Evolutionary conservation across 768 basidiomycete genomes (phyloP).

Genomic region (Tricholoma flavovirens): DNA sequence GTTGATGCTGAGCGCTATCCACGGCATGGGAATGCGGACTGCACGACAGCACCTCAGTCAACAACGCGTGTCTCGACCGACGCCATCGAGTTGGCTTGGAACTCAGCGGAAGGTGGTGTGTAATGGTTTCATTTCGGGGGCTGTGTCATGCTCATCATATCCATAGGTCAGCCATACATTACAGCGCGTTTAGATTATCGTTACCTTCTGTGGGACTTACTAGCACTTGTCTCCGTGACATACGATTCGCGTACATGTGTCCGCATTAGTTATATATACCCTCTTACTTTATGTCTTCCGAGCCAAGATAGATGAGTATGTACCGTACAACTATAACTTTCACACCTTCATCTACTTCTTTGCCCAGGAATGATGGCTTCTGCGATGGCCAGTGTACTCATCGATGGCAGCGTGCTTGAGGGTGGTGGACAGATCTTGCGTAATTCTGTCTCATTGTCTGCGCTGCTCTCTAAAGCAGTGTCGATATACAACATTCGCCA

Average conservation of each 20-base stretch:
- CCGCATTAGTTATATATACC: background rate
- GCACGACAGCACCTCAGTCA: conserved; percentile 55
- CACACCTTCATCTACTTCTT: background rate
- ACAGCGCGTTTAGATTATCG: conserved; percentile 10
- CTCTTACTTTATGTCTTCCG: too few species aligned
- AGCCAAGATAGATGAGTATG: background rate
- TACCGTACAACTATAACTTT: background rate
- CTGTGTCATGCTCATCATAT: background rate
- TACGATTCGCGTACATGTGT: background rate
- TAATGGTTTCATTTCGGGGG: background rate
- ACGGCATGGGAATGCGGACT: conserved; percentile 60
- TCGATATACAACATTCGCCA: conserved; percentile 56
- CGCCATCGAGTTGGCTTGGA: conserved; percentile 65
- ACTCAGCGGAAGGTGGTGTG: conserved; percentile 53
- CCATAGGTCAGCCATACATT: conserved; percentile 15
- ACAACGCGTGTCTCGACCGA: conserved; percentile 35
- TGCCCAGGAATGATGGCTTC: conserved; percentile 10
- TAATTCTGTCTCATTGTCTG: conserved; percentile 62
- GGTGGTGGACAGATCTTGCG: conserved; percentile 73
- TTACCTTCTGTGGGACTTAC: background rate
- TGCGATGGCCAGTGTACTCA: conserved; percentile 22
- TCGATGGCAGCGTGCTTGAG: conserved; percentile 48
- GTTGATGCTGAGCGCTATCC: conserved; percentile 73
- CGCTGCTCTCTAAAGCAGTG: conserved; percentile 55
- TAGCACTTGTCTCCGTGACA: background rate